A percentile compares a stretch with the other conserved stretches of the same genome.
These are phyloP conservation scores for Euphorbia lathyris DNA, from an alignment of 345 rosid species.

Conservation along the genomic window DNA sequence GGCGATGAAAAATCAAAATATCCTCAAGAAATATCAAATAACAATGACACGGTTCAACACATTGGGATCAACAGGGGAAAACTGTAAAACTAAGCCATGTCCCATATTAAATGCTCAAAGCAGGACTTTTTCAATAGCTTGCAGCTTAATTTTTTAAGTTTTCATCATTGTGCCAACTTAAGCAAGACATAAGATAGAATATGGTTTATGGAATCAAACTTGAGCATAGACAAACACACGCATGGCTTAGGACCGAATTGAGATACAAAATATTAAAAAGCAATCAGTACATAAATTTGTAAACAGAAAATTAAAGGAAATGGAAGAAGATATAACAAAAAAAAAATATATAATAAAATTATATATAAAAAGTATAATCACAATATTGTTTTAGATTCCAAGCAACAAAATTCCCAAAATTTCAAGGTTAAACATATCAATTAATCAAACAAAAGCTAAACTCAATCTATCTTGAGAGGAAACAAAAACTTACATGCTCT, in stretches of 20 bases:
- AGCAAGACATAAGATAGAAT: no score
- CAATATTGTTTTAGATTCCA: no score
- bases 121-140: no score
- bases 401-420: neutral
- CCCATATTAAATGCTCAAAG: no score
- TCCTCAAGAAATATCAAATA: neutral
- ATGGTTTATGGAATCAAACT: neutral
- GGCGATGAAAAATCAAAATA: neutral
- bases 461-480: no score
- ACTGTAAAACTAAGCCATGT: neutral
- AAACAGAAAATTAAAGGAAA: neutral
- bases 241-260: neutral
- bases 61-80: neutral
- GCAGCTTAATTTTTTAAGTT: no score
- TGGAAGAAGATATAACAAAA: neutral
- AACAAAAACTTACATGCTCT: constrained; percentile 64
- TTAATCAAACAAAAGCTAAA: no score
- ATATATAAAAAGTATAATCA: no score
- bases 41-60: neutral
- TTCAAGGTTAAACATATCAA: neutral
- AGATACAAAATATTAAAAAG: neutral
- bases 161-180: no score
- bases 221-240: neutral
- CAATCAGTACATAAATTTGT: no score
- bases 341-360: no score